Percentiles rank a stretch among this genome's conserved stretches.
phyloP scores from a whole-genome alignment of 768 basidiomycete genomes.

The Lentinus brumalis region DNA sequence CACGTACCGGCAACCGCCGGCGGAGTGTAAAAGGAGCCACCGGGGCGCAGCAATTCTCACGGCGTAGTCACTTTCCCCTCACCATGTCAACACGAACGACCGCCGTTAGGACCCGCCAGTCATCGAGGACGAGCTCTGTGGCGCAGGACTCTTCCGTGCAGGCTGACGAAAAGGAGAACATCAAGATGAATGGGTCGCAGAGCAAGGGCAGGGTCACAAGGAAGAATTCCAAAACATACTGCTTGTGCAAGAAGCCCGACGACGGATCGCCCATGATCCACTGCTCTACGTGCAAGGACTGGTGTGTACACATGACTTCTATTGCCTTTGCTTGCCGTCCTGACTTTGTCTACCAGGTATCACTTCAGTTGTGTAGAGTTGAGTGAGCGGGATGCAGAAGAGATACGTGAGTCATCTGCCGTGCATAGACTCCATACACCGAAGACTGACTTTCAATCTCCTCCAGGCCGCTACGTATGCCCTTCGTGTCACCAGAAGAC shows the following conservation, averaged over 20 bases:
- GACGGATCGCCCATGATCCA: conserved; percentile 82
- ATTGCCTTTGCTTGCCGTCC: not conserved
- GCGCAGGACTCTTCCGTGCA: not conserved
- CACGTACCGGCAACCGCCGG: no score
- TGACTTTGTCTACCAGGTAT: conserved; percentile 52
- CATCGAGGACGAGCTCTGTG: not conserved
- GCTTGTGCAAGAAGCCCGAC: conserved; percentile 68
- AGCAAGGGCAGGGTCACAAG: conserved; percentile 21
- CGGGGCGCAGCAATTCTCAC: not conserved
- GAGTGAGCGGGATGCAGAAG: conserved; percentile 64
- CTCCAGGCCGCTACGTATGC: conserved; percentile 61
- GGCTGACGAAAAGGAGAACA: conserved; percentile 23
- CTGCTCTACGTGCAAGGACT: conserved; percentile 71
- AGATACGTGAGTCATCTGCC: conserved; percentile 64
- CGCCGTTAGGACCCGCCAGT: conserved; percentile 9
- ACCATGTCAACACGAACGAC: not conserved
- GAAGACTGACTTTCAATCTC: conserved; percentile 1
- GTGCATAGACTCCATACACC: conserved; percentile 1
- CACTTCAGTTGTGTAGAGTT: conserved; percentile 80
- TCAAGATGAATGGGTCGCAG: conserved; percentile 14
- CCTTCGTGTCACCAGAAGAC: conserved; percentile 59
- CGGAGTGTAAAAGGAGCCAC: not conserved
- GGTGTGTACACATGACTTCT: conserved; percentile 45
- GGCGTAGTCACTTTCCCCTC: not conserved
- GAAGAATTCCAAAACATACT: conserved; percentile 41